Evolutionary conservation across 2,329 filamentous ascomycete genomes (phyloP), one percentile per base, ranked within the genome.

Genomic region (Xylariaceae sp.): DNA sequence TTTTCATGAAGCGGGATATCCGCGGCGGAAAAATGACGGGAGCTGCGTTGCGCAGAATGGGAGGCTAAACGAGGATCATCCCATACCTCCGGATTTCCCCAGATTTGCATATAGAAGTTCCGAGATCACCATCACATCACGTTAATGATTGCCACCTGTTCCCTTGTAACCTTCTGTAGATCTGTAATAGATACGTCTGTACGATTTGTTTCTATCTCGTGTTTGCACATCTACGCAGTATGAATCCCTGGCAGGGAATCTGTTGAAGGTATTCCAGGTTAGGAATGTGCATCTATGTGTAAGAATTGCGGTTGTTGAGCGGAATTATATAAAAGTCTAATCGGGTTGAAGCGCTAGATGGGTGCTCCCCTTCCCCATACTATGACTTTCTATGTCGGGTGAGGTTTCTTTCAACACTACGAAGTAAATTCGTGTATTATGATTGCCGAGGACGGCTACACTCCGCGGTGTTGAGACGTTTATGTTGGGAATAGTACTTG

Each of bases 51-150:
- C 43, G 47, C 47, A 57, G 43, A 44, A 36, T 47, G 45, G 36
- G 16, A 56, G 49, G 37, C 15, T 22, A 34, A 16, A 37, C 37
- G 46, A 56, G 39, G 42, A 29, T 16, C 26, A 29, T 40, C 18
- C 39, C 34, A 29, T 48, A 7, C 32, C 40, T 40, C 52, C 44
- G 34, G 47, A 47, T 47, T 49, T 46, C 26, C 19, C n/a, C 47
- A 53, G 16, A 53, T 48, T 53, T 42, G 55, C 49, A 58, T 53
- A 53, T 56, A 60, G 55, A 58, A 37, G n/a, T 37, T 32, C 29
- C 40, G 21, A 46, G 40, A 53, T 36, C 43, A 53, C 32, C 40
- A 30, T 40, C 5, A 47, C 36, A 1, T n/a, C n/a, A n/a, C n/a
- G n/a, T 30, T 48, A 40, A 48, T 48, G 16, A n/a, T 21, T n/a